Conservation (phyloP, 805 yeast species). For the Teunomyces kruisii region DNA sequence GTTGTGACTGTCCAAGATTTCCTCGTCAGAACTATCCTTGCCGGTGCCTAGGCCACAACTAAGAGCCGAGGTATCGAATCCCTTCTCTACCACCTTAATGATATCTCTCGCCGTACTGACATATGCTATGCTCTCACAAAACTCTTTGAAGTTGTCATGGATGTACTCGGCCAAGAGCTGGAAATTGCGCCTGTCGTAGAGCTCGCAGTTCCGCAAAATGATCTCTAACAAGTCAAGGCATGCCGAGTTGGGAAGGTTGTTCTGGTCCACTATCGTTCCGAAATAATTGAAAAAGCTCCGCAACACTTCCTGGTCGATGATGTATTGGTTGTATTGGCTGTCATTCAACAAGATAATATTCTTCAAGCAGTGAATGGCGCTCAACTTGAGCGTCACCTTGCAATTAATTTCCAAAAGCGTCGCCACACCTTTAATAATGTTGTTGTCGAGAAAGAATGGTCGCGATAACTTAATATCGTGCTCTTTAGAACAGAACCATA, state of each 20-base stretch:
- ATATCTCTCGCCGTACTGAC: constrained; percentile 28
- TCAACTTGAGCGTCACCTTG: constrained; percentile 56
- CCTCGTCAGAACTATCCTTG: constrained; percentile 19
- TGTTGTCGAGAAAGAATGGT: constrained; percentile 60
- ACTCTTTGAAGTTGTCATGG: constrained; percentile 27
- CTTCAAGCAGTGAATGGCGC: constrained; percentile 70
- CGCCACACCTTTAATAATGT: constrained; percentile 56
- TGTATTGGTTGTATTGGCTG: constrained; percentile 53
- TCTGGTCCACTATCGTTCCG: constrained; percentile 44
- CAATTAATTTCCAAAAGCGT: constrained; percentile 44
- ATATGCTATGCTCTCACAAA: constrained; percentile 23
- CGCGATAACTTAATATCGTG: constrained; percentile 61
- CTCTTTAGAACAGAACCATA: constrained; percentile 63
- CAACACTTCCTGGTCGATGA: constrained; percentile 56
- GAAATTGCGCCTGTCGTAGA: constrained; percentile 21
- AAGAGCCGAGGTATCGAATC: constrained; percentile 7
- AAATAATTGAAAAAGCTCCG: constrained; percentile 50
- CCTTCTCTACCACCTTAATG: constrained; percentile 26
- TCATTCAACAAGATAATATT: constrained; percentile 63
- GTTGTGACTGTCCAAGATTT: constrained; percentile 14
- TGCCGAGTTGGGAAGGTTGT: constrained; percentile 72
- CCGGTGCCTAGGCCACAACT: constrained; percentile 1
- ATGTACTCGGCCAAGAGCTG: constrained; percentile 30
- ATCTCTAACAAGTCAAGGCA: constrained; percentile 67
- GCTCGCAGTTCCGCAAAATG: constrained; percentile 25